Evolutionary conservation across 1,139 yeast genomes (phyloP).

Genomic region (Taphrina communis): DNA sequence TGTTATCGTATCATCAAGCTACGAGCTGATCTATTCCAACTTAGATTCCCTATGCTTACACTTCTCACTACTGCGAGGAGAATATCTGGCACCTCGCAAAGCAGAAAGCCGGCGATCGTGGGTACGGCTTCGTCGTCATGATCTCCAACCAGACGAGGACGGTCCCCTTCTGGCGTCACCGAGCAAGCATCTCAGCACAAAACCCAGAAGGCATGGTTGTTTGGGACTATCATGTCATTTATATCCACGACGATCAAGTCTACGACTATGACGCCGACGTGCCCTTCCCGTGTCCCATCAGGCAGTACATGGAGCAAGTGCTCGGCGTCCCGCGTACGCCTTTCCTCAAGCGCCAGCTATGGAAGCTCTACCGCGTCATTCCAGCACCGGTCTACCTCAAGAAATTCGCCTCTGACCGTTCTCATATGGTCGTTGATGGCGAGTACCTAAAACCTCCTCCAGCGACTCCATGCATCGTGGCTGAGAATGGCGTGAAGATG

Average conservation of each 20-base stretch:
- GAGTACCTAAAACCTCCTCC: slow-evolving; percentile 14
- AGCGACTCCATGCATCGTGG: slow-evolving; percentile 15
- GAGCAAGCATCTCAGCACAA: slow-evolving; percentile 1
- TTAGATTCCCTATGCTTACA: slow-evolving; percentile 11
- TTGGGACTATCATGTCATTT: slow-evolving; percentile 38
- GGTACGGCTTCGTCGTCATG: slow-evolving; percentile 13
- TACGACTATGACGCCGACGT: slow-evolving; percentile 37
- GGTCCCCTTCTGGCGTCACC: slow-evolving; percentile 33
- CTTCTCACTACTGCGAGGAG: slow-evolving; percentile 35
- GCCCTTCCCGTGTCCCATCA: slow-evolving; percentile 25
- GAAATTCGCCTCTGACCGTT: slow-evolving; percentile 26
- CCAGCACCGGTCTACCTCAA: slow-evolving; percentile 13
- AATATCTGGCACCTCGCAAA: slow-evolving; percentile 34
- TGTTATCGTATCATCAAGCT: not conserved
- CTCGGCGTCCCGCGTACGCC: slow-evolving; percentile 1
- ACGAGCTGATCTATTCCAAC: not conserved
- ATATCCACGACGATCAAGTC: slow-evolving; percentile 14
- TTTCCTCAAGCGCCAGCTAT: not conserved
- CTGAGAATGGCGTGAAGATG: slow-evolving; percentile 4
- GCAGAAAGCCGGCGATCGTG: not conserved
- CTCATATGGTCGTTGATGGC: slow-evolving; percentile 33
- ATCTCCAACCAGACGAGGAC: slow-evolving; percentile 16
- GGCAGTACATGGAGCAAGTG: slow-evolving; percentile 5
- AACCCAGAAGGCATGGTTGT: slow-evolving; percentile 33
- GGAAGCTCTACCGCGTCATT: slow-evolving; percentile 28